phyloP scores from a whole-genome alignment of 495 filamentous ascomycete species.

The Sporormia fimetaria region DNA sequence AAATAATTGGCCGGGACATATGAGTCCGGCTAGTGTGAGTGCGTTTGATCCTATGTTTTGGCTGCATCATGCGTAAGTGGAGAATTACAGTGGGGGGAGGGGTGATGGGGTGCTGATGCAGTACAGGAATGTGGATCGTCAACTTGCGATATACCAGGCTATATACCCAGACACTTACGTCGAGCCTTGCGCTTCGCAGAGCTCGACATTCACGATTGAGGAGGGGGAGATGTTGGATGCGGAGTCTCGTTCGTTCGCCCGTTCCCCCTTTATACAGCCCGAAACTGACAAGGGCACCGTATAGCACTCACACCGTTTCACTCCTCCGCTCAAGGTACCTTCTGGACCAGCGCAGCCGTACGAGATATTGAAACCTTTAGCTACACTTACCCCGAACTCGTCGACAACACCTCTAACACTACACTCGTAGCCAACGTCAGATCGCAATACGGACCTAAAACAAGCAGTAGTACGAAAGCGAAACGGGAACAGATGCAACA shows the following conservation, averaged over 20 bases:
- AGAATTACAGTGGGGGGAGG: too few species aligned
- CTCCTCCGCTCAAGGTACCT: conserved; percentile 20
- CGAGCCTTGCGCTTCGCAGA: background rate
- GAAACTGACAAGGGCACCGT: background rate
- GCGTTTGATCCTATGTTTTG: conserved; percentile 7
- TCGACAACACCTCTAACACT: conserved; percentile 20
- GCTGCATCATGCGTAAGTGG: background rate
- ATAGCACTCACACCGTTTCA: conserved; percentile 29
- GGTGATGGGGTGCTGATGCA: too few species aligned
- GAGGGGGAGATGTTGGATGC: background rate
- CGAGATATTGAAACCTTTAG: conserved; percentile 31
- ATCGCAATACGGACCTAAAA: conserved; percentile 1
- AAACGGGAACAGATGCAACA: background rate
- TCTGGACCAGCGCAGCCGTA: conserved; percentile 25
- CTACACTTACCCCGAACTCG: conserved; percentile 42
- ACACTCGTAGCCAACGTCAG: conserved; percentile 7
- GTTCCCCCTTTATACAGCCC: background rate
- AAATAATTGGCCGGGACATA: conserved; percentile 3
- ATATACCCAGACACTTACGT: conserved; percentile 8
- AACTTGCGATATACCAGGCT: conserved; percentile 8
- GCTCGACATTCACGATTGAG: conserved; percentile 7
- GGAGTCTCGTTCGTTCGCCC: background rate
- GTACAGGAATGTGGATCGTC: conserved; percentile 12
- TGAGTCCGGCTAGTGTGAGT: conserved; percentile 1
- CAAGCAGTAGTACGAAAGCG: conserved; percentile 1